Base-by-base conservation (phyloP, 1,284 basidiomycete species). In the Ceratobasidium sp. region DNA sequence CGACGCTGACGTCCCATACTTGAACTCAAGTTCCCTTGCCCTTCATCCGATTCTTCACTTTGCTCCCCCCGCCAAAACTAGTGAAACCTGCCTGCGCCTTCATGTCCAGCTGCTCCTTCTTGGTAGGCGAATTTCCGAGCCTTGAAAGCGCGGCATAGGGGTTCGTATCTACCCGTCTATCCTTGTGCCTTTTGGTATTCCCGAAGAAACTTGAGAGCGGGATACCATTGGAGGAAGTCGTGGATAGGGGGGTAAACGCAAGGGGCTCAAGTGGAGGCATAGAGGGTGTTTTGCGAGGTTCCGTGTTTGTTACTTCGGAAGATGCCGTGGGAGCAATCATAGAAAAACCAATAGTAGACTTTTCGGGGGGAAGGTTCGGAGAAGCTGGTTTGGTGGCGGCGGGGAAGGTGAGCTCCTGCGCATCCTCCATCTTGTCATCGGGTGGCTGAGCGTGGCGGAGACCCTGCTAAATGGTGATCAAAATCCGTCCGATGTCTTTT, bases 21-120 rank as follows among this genome's bases (percentile, higher is more conserved):
- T 20, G 54, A 44, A 33, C 14, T 33, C 44, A 66, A 50, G 38
- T 14, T n/a, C n/a, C 41, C 27, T 62, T 73, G 23, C 57, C 41
- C 35, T 50, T 73, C 70, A 73, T 73, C 44, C 70, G 55, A n/a
- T 73, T 64, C 46, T 73, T 73, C 12, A 62, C 59, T 20, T 54
- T 33, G 7, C 41, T 12, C n/a, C 38, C 27, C 3, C n/a, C 14
- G 7, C 70, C 59, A 64, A 73, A 73, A 8, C 27, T 38, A 8
- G 20, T 5, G 44, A 73, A 73, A 18, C 70, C 70, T 59, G 64
- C 64, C 3, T 71, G 20, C 7, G 55, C 27, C 14, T 57, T 27
- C 14, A 71, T 20, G 14, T 71, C 55, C 41, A n/a, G 16, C 16
- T 50, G 27, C 5, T 60, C n/a, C 46, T 52, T 44, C 44, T 73